Evolutionary conservation across 108 stramenopile genomes (phyloP).

Genomic region (Schizochytrium sp.): DNA sequence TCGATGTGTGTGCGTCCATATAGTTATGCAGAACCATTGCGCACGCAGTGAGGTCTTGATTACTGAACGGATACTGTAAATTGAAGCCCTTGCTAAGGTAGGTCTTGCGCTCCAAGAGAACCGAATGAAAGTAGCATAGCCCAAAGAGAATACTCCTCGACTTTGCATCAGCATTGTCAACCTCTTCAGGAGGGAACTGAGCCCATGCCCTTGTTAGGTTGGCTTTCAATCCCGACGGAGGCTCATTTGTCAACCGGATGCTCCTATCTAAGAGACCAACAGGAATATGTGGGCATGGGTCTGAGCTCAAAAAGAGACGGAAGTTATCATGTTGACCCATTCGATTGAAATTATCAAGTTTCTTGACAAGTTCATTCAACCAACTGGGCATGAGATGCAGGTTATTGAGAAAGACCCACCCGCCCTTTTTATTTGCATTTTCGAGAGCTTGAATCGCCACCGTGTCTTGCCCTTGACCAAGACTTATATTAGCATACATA

Average conservation of each 20-base stretch:
- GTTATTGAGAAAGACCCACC: conserved; percentile 80
- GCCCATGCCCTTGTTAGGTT: conserved; percentile 77
- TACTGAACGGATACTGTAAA: conserved; percentile 73
- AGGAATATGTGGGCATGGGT: conserved; percentile 75
- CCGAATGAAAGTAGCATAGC: conserved; percentile 78
- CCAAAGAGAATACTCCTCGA: conserved; percentile 73
- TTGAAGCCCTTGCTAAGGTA: conserved; percentile 78
- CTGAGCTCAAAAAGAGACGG: conserved; percentile 76
- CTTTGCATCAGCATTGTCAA: conserved; percentile 59
- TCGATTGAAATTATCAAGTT: conserved; percentile 68
- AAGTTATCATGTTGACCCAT: conserved; percentile 69
- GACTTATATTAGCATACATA: conserved; percentile 73
- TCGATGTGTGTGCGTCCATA: conserved; percentile 63
- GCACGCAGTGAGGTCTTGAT: conserved; percentile 76
- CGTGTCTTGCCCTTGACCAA: conserved; percentile 80
- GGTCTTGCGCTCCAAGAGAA: conserved; percentile 75
- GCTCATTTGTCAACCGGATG: conserved; percentile 79
- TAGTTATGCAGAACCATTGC: conserved; percentile 75
- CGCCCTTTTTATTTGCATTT: conserved; percentile 67
- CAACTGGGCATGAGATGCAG: conserved; percentile 80
- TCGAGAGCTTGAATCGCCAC: conserved; percentile 71
- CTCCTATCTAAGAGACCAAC: conserved; percentile 75
- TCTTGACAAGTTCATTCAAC: conserved; percentile 72
- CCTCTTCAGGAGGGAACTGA: conserved; percentile 62
- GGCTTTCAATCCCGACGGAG: conserved; percentile 75